phyloP scores from a whole-genome alignment of 177 flowering plant genomes.

The Tripterygium wilfordii region DNA sequence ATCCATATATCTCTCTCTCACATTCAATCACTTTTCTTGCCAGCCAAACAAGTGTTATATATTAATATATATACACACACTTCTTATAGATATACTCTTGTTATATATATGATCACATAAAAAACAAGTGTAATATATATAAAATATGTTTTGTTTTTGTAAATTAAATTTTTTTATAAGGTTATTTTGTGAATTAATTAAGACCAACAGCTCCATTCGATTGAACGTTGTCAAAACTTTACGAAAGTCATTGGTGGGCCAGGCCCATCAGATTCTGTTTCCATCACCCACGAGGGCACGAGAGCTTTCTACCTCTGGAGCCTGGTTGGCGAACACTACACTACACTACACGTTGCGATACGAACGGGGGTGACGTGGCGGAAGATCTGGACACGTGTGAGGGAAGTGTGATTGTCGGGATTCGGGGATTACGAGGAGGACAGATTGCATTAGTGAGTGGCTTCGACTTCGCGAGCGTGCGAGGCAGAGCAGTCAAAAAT shows the following conservation, averaged over 20 bases:
- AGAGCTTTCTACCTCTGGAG: not conserved
- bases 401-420: slow-evolving; percentile 12
- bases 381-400: slow-evolving; percentile 20
- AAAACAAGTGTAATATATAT: too few relatives aligned
- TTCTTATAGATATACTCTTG: too few relatives aligned
- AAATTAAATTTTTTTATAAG: not conserved
- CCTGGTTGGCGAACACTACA: slow-evolving; percentile 5
- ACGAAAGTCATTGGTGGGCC: not conserved
- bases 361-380: slow-evolving; percentile 6
- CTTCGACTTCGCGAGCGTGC: slow-evolving; percentile 21
- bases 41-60: too few relatives aligned
- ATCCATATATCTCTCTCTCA: too few relatives aligned
- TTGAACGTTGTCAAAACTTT: not conserved
- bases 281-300: slow-evolving; percentile 6
- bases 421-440: slow-evolving; percentile 47
- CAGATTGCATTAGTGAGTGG: too few relatives aligned
- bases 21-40: too few relatives aligned
- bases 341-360: not conserved
- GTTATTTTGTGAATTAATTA: not conserved
- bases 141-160: too few relatives aligned
- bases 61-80: too few relatives aligned
- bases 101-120: too few relatives aligned
- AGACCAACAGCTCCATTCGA: not conserved
- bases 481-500: slow-evolving; percentile 51
- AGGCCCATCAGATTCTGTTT: not conserved